These are phyloP conservation scores for Cryoendolithus antarcticus DNA, from an alignment of 2,329 filamentous ascomycete species.

Conservation along the genomic window DNA sequence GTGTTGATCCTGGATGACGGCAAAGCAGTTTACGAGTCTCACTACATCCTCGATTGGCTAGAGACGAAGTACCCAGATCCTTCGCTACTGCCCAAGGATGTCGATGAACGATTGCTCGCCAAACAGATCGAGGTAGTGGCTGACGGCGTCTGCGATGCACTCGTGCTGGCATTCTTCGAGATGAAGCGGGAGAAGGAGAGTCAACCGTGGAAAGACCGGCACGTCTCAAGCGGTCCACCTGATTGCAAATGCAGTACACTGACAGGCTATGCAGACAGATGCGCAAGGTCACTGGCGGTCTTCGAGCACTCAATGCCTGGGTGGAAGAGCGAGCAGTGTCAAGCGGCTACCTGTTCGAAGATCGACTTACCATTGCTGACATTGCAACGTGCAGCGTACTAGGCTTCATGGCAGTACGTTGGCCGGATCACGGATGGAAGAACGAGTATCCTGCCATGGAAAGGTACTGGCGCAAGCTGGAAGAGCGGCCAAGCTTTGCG, in stretches of 20 bases:
- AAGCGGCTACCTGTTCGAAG: constrained; percentile 20
- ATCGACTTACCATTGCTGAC: constrained; percentile 24
- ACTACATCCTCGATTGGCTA: constrained; percentile 27
- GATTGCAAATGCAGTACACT: background rate
- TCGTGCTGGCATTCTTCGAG: constrained; percentile 27
- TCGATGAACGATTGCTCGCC: constrained; percentile 19
- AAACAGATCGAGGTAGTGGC: constrained; percentile 25
- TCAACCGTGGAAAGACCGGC: constrained; percentile 19
- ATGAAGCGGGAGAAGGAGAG: constrained; percentile 20
- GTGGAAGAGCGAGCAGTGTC: constrained; percentile 11
- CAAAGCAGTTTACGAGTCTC: constrained; percentile 24
- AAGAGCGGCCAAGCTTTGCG: constrained; percentile 31
- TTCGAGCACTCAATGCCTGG: constrained; percentile 21
- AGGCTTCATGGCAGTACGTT: constrained; percentile 25
- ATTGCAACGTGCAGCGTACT: constrained; percentile 23
- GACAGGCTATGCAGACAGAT: constrained; percentile 16
- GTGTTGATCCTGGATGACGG: constrained; percentile 23
- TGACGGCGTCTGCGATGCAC: constrained; percentile 27
- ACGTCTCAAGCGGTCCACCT: too few species aligned
- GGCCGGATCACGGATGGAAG: constrained; percentile 23
- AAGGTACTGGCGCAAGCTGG: constrained; percentile 34
- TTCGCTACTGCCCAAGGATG: constrained; percentile 16
- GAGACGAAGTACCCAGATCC: constrained; percentile 22
- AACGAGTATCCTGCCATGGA: constrained; percentile 24
- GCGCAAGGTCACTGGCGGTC: constrained; percentile 24